Percentiles rank a stretch among this genome's conserved stretches.
Evolutionary conservation across 176 grass and related monocot genomes (phyloP).

Genomic region (Paspalum notatum): DNA sequence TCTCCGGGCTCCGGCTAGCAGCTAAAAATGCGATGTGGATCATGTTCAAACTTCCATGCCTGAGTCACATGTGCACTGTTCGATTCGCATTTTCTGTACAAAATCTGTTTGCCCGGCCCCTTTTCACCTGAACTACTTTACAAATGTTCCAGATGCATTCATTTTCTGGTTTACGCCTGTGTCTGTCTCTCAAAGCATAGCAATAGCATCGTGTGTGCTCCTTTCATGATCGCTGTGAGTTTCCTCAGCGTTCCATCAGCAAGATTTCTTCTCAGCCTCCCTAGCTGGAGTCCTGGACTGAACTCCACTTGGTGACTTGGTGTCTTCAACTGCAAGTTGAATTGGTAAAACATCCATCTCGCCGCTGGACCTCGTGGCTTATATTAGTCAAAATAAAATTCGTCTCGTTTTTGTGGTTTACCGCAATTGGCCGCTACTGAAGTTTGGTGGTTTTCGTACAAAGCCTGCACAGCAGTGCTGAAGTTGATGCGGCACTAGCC

Average conservation of each 20-base stretch:
- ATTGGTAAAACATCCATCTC: slow-evolving; percentile 1
- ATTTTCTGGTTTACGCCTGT: background rate
- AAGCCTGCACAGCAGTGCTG: background rate
- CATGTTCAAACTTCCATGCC: slow-evolving; percentile 27
- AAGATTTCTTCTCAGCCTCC: no score
- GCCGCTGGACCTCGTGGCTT: background rate
- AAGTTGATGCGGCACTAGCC: slow-evolving; percentile 14
- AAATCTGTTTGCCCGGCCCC: background rate
- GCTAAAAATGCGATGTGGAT: background rate
- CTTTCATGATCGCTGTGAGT: no score
- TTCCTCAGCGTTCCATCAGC: no score
- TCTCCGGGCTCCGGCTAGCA: background rate
- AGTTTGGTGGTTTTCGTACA: background rate
- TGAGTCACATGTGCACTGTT: background rate
- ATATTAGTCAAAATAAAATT: no score
- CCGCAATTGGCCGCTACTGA: background rate
- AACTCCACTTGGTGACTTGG: background rate
- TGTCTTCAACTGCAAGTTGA: background rate
- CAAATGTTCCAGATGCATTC: background rate
- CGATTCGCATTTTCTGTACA: background rate
- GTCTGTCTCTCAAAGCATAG: no score
- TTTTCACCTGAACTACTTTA: slow-evolving; percentile 19
- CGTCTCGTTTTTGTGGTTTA: background rate
- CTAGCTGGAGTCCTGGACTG: no score
- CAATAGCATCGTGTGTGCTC: no score